phyloP scores from a whole-genome alignment of 306 rosid species.

The Ormosia emarginata region DNA sequence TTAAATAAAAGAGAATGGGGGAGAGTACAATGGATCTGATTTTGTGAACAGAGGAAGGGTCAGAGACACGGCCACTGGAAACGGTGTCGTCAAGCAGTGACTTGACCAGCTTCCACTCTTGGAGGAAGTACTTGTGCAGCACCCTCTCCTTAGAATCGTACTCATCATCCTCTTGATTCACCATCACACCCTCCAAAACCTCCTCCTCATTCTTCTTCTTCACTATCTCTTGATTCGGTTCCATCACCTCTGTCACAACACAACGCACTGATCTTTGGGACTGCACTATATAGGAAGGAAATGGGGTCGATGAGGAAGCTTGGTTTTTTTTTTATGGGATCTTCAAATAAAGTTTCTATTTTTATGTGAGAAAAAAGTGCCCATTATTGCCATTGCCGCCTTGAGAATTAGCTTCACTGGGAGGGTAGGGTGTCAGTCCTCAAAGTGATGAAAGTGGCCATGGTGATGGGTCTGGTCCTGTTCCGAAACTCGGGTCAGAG shows the following conservation, averaged over 20 bases:
- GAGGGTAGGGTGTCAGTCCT: not conserved
- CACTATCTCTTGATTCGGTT: constrained; percentile 18
- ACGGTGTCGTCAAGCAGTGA: constrained; percentile 72
- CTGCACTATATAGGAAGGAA: not conserved
- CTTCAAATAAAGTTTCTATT: not conserved
- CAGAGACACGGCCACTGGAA: constrained; percentile 58
- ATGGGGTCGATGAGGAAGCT: not conserved
- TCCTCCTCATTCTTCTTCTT: constrained; percentile 20
- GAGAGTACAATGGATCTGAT: constrained; percentile 85
- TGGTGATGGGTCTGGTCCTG: not conserved
- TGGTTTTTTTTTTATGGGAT: not conserved
- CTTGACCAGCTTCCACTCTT: constrained; percentile 82
- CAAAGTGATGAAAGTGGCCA: not conserved
- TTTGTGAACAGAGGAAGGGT: constrained; percentile 54
- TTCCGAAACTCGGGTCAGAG: not conserved
- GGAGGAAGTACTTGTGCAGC: constrained; percentile 85
- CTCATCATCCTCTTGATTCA: constrained; percentile 69
- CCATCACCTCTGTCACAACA: constrained; percentile 13
- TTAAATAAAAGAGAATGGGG: not conserved
- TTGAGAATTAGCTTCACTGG: not conserved
- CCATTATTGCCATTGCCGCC: not conserved
- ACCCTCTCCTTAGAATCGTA: constrained; percentile 75
- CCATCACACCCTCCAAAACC: not conserved
- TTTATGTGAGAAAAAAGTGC: not conserved
- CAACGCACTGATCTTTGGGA: not conserved